Conservation (phyloP, 2,329 filamentous ascomycete species). For the Scedosporium minutisporum region DNA sequence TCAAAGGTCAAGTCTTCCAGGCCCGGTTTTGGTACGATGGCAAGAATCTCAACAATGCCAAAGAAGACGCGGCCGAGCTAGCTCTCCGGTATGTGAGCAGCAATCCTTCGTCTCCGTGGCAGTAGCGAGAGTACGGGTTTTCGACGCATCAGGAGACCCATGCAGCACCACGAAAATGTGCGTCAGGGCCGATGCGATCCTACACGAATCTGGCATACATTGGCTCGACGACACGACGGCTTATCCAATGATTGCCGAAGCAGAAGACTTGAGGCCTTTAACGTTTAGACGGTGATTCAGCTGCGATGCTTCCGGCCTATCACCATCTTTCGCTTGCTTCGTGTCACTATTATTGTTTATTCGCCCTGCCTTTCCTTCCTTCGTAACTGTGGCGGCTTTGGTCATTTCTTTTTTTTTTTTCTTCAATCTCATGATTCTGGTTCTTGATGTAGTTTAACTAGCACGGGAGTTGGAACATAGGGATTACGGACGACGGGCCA, state of each 20-base stretch:
- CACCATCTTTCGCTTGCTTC: neutral
- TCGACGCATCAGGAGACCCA: neutral
- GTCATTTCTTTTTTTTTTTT: conserved; percentile 1
- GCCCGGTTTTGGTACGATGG: conserved; percentile 90
- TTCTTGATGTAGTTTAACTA: conserved; percentile 4
- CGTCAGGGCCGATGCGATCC: neutral
- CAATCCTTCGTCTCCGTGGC: conserved; percentile 1
- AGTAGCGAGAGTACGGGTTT: neutral
- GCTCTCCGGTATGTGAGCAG: conserved; percentile 44
- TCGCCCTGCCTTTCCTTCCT: neutral
- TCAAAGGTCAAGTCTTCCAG: conserved; percentile 53
- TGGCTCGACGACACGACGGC: neutral
- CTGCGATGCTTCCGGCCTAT: neutral
- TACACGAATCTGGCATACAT: neutral
- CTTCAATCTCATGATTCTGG: neutral
- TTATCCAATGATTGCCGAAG: neutral
- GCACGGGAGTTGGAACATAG: conserved; percentile 15
- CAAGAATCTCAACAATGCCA: conserved; percentile 75
- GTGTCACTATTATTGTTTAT: neutral
- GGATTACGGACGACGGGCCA: conserved; percentile 13
- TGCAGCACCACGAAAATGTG: neutral
- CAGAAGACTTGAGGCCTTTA: neutral
- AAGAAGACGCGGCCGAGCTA: conserved; percentile 83
- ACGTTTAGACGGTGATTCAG: neutral
- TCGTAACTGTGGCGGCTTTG: neutral